Evolutionary conservation across 352 stramenopile genomes (phyloP), one percentile per base, ranked within the genome.

Genomic region (Saprolegnia diclina): DNA sequence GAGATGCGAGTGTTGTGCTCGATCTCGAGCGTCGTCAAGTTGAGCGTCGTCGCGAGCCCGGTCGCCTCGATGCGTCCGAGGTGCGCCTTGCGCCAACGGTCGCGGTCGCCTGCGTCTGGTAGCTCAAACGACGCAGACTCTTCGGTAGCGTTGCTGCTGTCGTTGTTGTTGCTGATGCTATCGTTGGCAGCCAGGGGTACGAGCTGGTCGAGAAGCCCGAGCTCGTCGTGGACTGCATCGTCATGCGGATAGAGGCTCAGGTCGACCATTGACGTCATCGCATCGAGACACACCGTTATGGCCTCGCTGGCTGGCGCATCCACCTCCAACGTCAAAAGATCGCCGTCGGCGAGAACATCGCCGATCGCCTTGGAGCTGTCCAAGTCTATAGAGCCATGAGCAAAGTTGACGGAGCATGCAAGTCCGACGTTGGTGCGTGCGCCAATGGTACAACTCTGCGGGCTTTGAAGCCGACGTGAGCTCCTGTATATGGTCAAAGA

Each of bases 1-100:
- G 63, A 69, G 21, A 69, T 61, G 45, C 63, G 63, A 6, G 63
- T 69, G 63, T 69, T 69, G 32, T 61, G 45, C 22, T 69, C 63
- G 14, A 69, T 69, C 29, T 69, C 63, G 7, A 62, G 13, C 7
- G 63, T 44, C 0, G 29, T 62, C 11, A 69, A 44, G 53, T 69
- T 69, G 63, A 69, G 32, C 53, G 54, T 55, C 16, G 63, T 38
- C 38, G 63, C 13, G 0, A 38, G 35, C 11, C 29, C 29, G 11
- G 5, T 48, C 7, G 63, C 53, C 35, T 69, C 44, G 38, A 69
- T 46, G 22, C 63, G 63, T 2, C 42, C 26, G 11, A 69, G 44
- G 38, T 69, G 63, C 5, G 63, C 63, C 26, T 56, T 57, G 16
- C 63, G 63, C 63, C 63, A 69, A n/a, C 63, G 62, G 7, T 67